A percentile compares a stretch with the other conserved stretches of the same genome.
phyloP scores from a whole-genome alignment of 179 eudicot genomes.

The Heliamphora ciliata region DNA sequence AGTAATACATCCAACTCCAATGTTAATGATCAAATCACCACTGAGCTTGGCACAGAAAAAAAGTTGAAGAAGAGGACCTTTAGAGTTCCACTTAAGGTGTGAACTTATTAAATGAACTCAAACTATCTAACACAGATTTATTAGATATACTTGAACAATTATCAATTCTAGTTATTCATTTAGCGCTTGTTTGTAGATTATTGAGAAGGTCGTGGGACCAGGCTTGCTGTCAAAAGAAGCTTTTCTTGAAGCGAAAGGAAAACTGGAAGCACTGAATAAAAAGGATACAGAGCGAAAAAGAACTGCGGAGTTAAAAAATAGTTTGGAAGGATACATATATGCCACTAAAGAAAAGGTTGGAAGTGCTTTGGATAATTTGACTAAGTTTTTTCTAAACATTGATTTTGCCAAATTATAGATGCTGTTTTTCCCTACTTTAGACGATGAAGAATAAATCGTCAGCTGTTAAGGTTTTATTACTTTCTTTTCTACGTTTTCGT shows the following conservation, averaged over 20 bases:
- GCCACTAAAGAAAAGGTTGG: constrained; percentile 78
- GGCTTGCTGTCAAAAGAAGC: constrained; percentile 63
- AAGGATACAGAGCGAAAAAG: constrained; percentile 83
- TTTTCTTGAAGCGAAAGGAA: constrained; percentile 52
- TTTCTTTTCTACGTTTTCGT: neutral
- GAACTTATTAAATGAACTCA: neutral
- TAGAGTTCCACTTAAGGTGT: constrained; percentile 84
- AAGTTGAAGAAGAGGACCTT: constrained; percentile 85
- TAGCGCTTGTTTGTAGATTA: constrained; percentile 38
- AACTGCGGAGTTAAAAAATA: constrained; percentile 87
- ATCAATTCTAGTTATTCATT: constrained; percentile 5
- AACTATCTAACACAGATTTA: neutral
- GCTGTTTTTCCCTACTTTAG: neutral
- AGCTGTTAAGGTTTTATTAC: neutral
- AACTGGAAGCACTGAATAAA: constrained; percentile 63
- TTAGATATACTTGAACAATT: neutral
- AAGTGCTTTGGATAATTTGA: neutral
- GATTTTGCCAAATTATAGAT: neutral
- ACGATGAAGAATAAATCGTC: neutral
- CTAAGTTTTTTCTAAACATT: neutral
- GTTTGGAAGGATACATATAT: constrained; percentile 82
- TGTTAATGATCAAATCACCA: constrained; percentile 32
- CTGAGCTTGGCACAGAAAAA: constrained; percentile 55
- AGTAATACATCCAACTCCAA: constrained; percentile 34
- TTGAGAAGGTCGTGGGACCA: constrained; percentile 69